These are phyloP conservation scores for Melastoma candidum DNA, from an alignment of 441 rosid species.

Conservation along the genomic window DNA sequence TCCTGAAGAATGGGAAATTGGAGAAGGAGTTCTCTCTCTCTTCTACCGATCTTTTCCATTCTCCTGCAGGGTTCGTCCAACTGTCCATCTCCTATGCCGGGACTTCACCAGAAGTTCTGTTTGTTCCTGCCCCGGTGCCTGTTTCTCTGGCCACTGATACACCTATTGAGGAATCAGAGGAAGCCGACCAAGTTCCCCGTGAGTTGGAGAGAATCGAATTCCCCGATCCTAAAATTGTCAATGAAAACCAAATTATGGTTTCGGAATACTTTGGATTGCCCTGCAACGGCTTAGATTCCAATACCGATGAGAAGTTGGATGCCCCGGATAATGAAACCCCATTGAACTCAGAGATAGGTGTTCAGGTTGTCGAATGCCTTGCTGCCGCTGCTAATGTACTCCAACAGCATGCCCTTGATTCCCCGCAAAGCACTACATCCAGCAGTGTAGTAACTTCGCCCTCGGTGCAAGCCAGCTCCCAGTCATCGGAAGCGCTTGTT, in stretches of 20 bases:
- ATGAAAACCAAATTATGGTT: conserved; percentile 91
- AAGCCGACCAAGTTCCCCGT: conserved; percentile 34
- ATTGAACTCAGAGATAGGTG: conserved; percentile 32
- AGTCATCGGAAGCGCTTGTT: conserved; percentile 33
- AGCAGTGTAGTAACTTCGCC: conserved; percentile 65
- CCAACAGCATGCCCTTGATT: conserved; percentile 49
- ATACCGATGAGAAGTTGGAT: conserved; percentile 53
- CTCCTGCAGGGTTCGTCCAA: conserved; percentile 91
- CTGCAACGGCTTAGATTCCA: conserved; percentile 45
- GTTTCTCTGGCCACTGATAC: conserved; percentile 28
- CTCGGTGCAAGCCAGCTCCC: conserved; percentile 49
- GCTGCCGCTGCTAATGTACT: conserved; percentile 32
- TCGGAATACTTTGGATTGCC: conserved; percentile 78
- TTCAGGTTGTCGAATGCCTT: conserved; percentile 37
- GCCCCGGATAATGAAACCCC: conserved; percentile 51
- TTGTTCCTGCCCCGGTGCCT: conserved; percentile 36
- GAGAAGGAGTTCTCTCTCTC: conserved; percentile 96
- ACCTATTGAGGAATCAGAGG: conserved; percentile 30
- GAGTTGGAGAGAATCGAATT: conserved; percentile 92
- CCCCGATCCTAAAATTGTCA: conserved; percentile 82
- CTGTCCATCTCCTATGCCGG: conserved; percentile 74
- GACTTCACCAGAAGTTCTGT: conserved; percentile 81
- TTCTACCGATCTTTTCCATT: conserved; percentile 89
- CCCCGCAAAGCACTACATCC: conserved; percentile 73
- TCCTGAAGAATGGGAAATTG: conserved; percentile 58